These are phyloP conservation scores for Inosperma sp. DNA, from an alignment of 768 basidiomycete genomes.

Conservation along the genomic window DNA sequence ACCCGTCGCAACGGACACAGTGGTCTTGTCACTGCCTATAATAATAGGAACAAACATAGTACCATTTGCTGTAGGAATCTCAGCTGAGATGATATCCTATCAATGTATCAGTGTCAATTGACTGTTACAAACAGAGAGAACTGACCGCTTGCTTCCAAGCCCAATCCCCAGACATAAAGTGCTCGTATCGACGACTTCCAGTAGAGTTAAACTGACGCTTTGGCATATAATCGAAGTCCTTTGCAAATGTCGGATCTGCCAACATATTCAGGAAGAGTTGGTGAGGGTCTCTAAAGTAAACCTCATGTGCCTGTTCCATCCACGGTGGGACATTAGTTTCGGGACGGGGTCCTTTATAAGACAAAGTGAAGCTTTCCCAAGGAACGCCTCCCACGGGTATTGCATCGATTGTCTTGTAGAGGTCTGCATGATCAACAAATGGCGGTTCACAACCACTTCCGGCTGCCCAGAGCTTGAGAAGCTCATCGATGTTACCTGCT, in stretches of 20 bases:
- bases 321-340: conserved; percentile 7
- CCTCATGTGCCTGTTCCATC: conserved; percentile 18
- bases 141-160: conserved; percentile 38
- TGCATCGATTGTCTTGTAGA: conserved; percentile 33
- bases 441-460: conserved; percentile 22
- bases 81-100: conserved; percentile 23
- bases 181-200: conserved; percentile 23
- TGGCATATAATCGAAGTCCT: conserved; percentile 31
- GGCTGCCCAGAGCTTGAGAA: conserved; percentile 23
- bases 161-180: conserved; percentile 37
- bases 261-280: conserved; percentile 25
- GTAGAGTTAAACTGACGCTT: conserved; percentile 22
- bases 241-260: conserved; percentile 29
- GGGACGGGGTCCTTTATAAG: conserved; percentile 23
- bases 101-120: not conserved
- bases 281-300: conserved; percentile 32
- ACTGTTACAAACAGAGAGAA: conserved; percentile 1
- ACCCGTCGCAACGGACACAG: conserved; percentile 35
- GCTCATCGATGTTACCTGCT: conserved; percentile 19
- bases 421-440: conserved; percentile 27
- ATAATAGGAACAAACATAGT: conserved; percentile 31
- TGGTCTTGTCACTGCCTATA: conserved; percentile 37
- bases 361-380: conserved; percentile 32
- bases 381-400: conserved; percentile 32
- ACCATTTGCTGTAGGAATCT: conserved; percentile 21